Evolutionary conservation across 176 grass and related monocot genomes (phyloP).

Genomic region (Themeda triandra): DNA sequence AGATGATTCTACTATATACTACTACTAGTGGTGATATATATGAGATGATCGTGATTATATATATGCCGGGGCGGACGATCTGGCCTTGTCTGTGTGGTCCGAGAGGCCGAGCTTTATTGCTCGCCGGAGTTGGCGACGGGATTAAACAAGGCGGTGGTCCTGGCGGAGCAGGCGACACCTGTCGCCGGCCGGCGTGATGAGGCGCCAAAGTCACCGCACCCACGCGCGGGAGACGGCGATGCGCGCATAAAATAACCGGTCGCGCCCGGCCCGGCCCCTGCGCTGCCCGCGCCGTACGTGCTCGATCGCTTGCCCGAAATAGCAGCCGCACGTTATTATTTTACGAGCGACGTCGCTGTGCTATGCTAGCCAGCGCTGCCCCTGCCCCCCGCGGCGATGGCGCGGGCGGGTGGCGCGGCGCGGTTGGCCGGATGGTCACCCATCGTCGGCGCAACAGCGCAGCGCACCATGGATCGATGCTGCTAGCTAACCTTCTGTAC

Average conservation of each 20-base stretch:
- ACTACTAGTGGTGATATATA: neutral
- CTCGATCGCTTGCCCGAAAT: constrained; percentile 38
- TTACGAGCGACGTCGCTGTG: neutral
- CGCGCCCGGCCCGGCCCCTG: neutral
- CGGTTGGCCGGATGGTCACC: constrained; percentile 11
- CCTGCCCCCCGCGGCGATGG: neutral
- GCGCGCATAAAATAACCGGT: constrained; percentile 37
- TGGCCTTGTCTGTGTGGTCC: constrained; percentile 17
- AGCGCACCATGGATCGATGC: neutral
- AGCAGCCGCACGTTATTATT: constrained; percentile 31
- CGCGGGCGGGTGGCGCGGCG: neutral
- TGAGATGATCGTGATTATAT: neutral
- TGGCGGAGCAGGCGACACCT: constrained; percentile 22
- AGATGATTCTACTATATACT: neutral
- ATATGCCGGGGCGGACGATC: neutral
- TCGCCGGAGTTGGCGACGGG: neutral
- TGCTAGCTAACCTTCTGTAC: too few species aligned
- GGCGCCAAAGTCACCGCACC: constrained; percentile 37
- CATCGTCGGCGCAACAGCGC: neutral
- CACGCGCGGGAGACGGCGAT: constrained; percentile 30
- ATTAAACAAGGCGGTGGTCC: constrained; percentile 51
- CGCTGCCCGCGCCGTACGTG: constrained; percentile 11
- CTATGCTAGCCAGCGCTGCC: neutral
- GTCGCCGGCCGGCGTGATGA: constrained; percentile 36
- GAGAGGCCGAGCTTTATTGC: neutral